Evolutionary conservation across 306 rosid species (phyloP).

Genomic region (Purshia tridentata): DNA sequence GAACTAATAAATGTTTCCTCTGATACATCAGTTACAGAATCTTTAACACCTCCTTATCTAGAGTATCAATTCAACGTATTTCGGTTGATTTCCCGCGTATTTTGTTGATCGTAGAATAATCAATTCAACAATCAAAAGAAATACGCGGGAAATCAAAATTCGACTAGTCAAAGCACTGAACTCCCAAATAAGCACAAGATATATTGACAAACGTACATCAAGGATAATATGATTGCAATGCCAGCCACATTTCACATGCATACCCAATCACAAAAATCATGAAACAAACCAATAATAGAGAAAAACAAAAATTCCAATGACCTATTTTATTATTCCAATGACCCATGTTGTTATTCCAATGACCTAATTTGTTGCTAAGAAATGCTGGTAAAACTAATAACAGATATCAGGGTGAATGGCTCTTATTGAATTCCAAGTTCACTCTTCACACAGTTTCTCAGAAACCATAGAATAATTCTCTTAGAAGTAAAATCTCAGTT

Average conservation of each 20-base stretch:
- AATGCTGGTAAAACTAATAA: constrained; percentile 6
- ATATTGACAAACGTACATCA: constrained; percentile 6
- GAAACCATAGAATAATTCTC: constrained; percentile 26
- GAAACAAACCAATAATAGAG: constrained; percentile 6
- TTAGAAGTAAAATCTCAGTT: constrained; percentile 19
- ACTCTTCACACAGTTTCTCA: constrained; percentile 18
- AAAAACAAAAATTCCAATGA: background rate
- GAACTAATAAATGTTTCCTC: constrained; percentile 17
- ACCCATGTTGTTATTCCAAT: background rate
- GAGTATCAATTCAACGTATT: background rate
- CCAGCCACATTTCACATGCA: constrained; percentile 4
- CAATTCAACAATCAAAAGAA: constrained; percentile 15
- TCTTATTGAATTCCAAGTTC: constrained; percentile 11
- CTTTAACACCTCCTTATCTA: background rate
- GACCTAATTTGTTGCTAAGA: constrained; percentile 5
- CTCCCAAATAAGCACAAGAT: constrained; percentile 25
- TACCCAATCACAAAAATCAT: constrained; percentile 28
- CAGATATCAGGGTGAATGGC: constrained; percentile 14
- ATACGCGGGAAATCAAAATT: constrained; percentile 7
- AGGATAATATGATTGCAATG: background rate
- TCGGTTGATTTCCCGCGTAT: too few relatives aligned
- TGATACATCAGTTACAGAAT: constrained; percentile 26
- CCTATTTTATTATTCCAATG: background rate
- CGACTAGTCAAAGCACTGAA: constrained; percentile 10
- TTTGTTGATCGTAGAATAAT: too few relatives aligned